These are phyloP conservation scores for Metschnikowia lunata DNA, from an alignment of 805 yeast species.

Conservation along the genomic window DNA sequence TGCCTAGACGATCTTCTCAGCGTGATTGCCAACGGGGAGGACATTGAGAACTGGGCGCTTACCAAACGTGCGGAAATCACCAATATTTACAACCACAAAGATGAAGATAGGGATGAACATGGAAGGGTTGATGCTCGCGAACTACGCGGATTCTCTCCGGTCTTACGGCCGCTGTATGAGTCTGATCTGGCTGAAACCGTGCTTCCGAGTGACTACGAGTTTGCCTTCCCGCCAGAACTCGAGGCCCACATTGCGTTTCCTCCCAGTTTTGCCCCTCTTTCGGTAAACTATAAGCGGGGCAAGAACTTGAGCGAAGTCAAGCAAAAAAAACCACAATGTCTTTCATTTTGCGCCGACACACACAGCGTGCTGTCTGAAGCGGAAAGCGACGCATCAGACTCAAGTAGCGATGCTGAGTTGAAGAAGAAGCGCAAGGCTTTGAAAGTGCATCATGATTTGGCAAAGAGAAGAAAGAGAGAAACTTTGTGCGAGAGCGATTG, in stretches of 20 bases:
- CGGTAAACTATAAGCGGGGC: constrained; percentile 27
- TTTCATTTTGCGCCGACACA: constrained; percentile 1
- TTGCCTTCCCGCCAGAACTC: constrained; percentile 27
- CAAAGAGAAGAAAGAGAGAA: constrained; percentile 6
- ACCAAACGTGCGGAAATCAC: constrained; percentile 43
- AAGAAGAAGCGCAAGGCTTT: constrained; percentile 6
- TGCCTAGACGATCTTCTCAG: constrained; percentile 55
- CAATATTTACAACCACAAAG: constrained; percentile 14
- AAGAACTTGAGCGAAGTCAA: constrained; percentile 9
- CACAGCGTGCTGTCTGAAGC: constrained; percentile 18
- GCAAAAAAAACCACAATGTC: constrained; percentile 1
- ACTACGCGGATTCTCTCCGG: background rate
- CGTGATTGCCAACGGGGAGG: constrained; percentile 38
- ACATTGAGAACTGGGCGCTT: constrained; percentile 51
- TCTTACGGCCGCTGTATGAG: constrained; percentile 1
- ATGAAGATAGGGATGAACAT: constrained; percentile 4
- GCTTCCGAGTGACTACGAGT: constrained; percentile 29
- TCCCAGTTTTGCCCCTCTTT: constrained; percentile 36
- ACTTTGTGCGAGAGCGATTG: too few species aligned
- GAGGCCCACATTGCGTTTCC: constrained; percentile 26
- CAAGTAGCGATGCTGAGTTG: constrained; percentile 12
- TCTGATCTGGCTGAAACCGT: constrained; percentile 1
- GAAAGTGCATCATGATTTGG: constrained; percentile 2
- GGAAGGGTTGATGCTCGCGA: background rate
- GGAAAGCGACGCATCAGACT: constrained; percentile 16